A percentile compares a stretch with the other conserved stretches of the same genome.
Evolutionary conservation across 148 eudicot genomes (phyloP).

Genomic region (Rhododendron molle): DNA sequence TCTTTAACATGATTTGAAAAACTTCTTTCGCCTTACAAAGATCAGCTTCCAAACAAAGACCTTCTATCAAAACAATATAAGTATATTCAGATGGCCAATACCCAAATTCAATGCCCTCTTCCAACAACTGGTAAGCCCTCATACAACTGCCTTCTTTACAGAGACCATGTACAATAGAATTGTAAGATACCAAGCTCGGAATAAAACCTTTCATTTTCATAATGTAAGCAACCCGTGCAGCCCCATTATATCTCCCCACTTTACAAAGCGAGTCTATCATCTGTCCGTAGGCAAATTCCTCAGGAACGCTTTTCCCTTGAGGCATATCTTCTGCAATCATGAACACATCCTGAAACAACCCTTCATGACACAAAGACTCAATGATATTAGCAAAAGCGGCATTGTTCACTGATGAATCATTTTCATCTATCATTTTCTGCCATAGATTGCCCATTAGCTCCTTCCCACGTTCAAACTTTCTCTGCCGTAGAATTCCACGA

Average conservation of each 20-base stretch:
- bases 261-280: slow-evolving; percentile 75
- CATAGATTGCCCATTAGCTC: slow-evolving; percentile 45
- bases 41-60: slow-evolving; percentile 64
- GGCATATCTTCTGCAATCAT: slow-evolving; percentile 72
- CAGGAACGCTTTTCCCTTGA: slow-evolving; percentile 43
- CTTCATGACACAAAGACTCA: slow-evolving; percentile 63
- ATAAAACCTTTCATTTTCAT: slow-evolving; percentile 69
- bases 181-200: slow-evolving; percentile 64
- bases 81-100: slow-evolving; percentile 79
- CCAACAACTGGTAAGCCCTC: slow-evolving; percentile 87
- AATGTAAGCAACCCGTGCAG: slow-evolving; percentile 77
- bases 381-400: slow-evolving; percentile 75
- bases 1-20: slow-evolving; percentile 50
- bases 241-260: slow-evolving; percentile 62
- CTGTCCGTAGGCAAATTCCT: slow-evolving; percentile 70
- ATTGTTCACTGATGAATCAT: slow-evolving; percentile 35
- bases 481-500: slow-evolving; percentile 46
- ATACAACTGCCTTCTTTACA: slow-evolving; percentile 63
- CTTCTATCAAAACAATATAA: slow-evolving; percentile 57
- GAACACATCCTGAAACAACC: slow-evolving; percentile 54
- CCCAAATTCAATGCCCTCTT: slow-evolving; percentile 63
- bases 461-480: slow-evolving; percentile 39
- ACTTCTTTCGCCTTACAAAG: slow-evolving; percentile 56
- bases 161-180: slow-evolving; percentile 74
- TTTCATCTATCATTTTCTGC: slow-evolving; percentile 43